phyloP scores from a whole-genome alignment of 108 stramenopile species.

The Seminavis robusta region DNA sequence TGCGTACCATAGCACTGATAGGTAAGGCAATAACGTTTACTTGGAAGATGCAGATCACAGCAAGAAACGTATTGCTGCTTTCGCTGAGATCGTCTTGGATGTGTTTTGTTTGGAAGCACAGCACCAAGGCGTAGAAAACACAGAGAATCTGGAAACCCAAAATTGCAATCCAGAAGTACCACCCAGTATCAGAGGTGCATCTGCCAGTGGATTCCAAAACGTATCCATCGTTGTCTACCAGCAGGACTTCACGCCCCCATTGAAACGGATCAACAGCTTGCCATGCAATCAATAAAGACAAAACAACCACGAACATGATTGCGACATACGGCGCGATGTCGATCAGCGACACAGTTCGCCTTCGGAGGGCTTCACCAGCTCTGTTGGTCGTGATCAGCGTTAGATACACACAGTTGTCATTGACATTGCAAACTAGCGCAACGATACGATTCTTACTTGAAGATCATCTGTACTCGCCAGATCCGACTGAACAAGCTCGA shows the following conservation, averaged over 20 bases:
- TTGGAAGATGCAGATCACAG: slow-evolving; percentile 45
- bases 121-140: slow-evolving; percentile 23
- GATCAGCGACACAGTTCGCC: no score
- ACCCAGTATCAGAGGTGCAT: slow-evolving; percentile 13
- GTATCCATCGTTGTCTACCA: slow-evolving; percentile 13
- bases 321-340: slow-evolving; percentile 20
- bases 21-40: slow-evolving; percentile 38
- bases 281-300: slow-evolving; percentile 18
- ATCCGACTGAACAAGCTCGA: slow-evolving; percentile 27
- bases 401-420: no score
- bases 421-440: slow-evolving; percentile 10
- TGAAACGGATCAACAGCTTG: slow-evolving; percentile 18
- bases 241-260: slow-evolving; percentile 23
- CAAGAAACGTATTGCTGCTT: slow-evolving; percentile 30
- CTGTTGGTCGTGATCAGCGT: no score
- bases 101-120: slow-evolving; percentile 27
- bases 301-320: slow-evolving; percentile 19
- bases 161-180: slow-evolving; percentile 15
- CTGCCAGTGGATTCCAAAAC: slow-evolving; percentile 16
- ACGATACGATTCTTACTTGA: slow-evolving; percentile 11
- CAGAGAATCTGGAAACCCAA: slow-evolving; percentile 22
- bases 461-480: slow-evolving; percentile 24
- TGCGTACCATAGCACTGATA: slow-evolving; percentile 29
- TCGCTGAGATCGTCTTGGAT: slow-evolving; percentile 39
- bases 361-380: no score